Conservation (phyloP, 371 early-diverging fungal genomes). For the Lichtheimia ramosa region DNA sequence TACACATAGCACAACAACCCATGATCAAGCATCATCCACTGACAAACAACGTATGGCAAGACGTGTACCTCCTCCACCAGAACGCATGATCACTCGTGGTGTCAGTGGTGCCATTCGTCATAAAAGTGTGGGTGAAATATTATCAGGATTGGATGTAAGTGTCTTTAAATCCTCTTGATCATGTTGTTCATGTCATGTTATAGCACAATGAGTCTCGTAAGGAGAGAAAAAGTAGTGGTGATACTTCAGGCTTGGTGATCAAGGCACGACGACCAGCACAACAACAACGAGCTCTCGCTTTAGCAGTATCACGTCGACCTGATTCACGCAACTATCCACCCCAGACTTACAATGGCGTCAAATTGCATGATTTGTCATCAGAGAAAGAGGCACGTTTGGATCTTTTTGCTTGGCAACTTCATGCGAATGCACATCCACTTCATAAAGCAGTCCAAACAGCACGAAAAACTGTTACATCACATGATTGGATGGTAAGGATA, state of each 20-base stretch:
- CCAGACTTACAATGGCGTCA: constrained; percentile 46
- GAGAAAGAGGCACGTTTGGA: constrained; percentile 45
- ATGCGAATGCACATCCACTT: constrained; percentile 70
- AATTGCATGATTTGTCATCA: constrained; percentile 30
- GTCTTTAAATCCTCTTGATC: neutral
- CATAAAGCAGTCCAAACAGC: constrained; percentile 66
- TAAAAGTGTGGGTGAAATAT: constrained; percentile 60
- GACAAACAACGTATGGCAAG: constrained; percentile 7
- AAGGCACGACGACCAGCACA: constrained; percentile 3
- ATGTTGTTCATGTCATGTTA: neutral
- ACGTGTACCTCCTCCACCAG: constrained; percentile 61
- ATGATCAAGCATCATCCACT: neutral
- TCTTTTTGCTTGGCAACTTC: constrained; percentile 74
- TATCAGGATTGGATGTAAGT: constrained; percentile 49
- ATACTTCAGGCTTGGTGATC: neutral
- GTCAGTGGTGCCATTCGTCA: constrained; percentile 67
- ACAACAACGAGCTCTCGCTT: constrained; percentile 20
- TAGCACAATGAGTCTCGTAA: constrained; percentile 11
- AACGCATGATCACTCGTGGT: constrained; percentile 72
- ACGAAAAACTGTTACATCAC: constrained; percentile 70
- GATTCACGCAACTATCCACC: constrained; percentile 32
- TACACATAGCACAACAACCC: neutral
- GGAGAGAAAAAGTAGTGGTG: neutral
- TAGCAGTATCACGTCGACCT: constrained; percentile 14
- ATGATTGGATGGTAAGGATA: constrained; percentile 75